phyloP scores from a whole-genome alignment of 352 stramenopile species.

The Globisporangium recalcitrans region DNA sequence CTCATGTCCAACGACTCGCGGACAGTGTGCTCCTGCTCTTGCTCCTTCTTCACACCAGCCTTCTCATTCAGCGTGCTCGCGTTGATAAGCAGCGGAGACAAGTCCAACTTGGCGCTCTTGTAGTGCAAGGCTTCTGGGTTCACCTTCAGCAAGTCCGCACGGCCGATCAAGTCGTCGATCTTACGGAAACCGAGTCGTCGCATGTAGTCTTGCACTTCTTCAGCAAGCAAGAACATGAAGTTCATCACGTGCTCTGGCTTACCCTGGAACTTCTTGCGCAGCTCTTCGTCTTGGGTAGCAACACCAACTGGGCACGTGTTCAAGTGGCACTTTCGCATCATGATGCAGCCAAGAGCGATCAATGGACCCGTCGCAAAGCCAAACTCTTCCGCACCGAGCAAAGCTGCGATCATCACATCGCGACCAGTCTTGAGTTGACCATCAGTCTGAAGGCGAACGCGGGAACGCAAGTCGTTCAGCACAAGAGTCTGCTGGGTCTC shows the following conservation, averaged over 20 bases:
- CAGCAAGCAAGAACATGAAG: constrained; percentile 95
- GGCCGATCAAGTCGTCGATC: constrained; percentile 93
- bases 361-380: constrained; percentile 94
- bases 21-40: constrained; percentile 87
- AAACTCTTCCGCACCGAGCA: constrained; percentile 95
- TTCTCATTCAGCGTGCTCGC: constrained; percentile 90
- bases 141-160: constrained; percentile 91
- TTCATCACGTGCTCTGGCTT: constrained; percentile 96
- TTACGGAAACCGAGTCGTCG: constrained; percentile 86
- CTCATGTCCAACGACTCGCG: constrained; percentile 89
- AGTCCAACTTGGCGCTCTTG: constrained; percentile 84
- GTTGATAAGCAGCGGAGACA: constrained; percentile 92
- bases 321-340: constrained; percentile 97
- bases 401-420: constrained; percentile 91
- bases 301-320: constrained; percentile 98
- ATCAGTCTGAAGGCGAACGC: constrained; percentile 94
- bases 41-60: constrained; percentile 75
- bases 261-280: constrained; percentile 94
- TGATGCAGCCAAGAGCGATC: constrained; percentile 96
- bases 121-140: constrained; percentile 66
- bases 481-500: constrained; percentile 97
- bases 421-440: constrained; percentile 93
- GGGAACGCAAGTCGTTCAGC: constrained; percentile 91
- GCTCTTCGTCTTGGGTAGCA: constrained; percentile 95
- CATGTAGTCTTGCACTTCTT: constrained; percentile 89